phyloP scores from a whole-genome alignment of 805 yeast species.

The Blastobotrys chiropterorum region DNA sequence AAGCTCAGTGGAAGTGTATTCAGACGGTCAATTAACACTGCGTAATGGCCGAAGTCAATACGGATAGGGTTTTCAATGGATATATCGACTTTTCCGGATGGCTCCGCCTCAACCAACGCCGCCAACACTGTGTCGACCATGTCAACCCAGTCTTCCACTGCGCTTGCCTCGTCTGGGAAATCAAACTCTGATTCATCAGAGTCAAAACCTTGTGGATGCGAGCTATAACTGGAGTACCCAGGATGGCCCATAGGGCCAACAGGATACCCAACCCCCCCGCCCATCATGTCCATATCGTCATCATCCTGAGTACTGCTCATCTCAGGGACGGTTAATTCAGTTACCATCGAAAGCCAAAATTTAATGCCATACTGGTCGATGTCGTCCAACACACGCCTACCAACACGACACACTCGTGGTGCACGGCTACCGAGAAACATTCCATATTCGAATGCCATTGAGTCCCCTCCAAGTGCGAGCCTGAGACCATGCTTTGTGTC shows the following conservation, averaged over 20 bases:
- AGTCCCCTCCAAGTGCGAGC: neutral
- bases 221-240: neutral
- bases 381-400: neutral
- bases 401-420: neutral
- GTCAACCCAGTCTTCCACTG: neutral
- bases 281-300: too few relatives aligned
- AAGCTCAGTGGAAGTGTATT: neutral
- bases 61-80: neutral
- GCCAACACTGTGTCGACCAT: neutral
- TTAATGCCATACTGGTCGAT: neutral
- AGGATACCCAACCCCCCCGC: neutral
- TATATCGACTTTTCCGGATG: neutral
- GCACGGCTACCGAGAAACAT: neutral
- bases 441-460: neutral
- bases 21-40: neutral
- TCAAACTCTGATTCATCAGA: neutral
- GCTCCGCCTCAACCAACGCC: neutral
- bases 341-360: neutral
- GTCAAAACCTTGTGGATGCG: neutral
- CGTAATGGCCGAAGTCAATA: neutral
- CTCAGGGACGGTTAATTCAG: neutral
- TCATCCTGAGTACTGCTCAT: neutral
- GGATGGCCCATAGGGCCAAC: neutral
- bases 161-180: neutral
- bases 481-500: neutral